Conservation (phyloP, 768 basidiomycete genomes). For the Roridomyces roridus region DNA sequence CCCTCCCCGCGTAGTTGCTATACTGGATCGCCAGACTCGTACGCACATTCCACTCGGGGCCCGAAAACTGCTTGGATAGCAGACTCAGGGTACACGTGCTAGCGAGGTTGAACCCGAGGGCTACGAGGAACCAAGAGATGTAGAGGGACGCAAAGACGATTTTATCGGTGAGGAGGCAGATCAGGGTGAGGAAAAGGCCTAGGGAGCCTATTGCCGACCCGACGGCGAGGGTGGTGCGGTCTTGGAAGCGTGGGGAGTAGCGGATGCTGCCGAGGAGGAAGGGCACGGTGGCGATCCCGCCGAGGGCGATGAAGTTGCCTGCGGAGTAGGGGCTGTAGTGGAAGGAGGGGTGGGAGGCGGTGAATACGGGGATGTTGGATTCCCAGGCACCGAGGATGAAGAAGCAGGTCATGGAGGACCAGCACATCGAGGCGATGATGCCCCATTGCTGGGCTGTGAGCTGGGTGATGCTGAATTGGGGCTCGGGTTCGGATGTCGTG, state of each 20-base stretch:
- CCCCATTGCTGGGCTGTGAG: conserved; percentile 45
- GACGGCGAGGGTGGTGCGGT: conserved; percentile 61
- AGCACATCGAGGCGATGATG: conserved; percentile 57
- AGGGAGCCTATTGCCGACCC: conserved; percentile 57
- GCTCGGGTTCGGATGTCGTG: background rate
- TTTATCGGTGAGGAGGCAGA: conserved; percentile 44
- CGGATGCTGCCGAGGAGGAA: conserved; percentile 69
- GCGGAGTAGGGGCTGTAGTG: conserved; percentile 67
- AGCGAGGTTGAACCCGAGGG: conserved; percentile 77
- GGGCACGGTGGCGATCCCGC: conserved; percentile 65
- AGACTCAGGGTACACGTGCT: conserved; percentile 71
- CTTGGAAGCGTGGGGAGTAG: conserved; percentile 63
- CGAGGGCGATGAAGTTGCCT: conserved; percentile 75
- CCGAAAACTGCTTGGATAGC: conserved; percentile 71
- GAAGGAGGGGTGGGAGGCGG: conserved; percentile 44
- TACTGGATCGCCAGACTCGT: conserved; percentile 69
- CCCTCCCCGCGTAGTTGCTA: conserved; percentile 70
- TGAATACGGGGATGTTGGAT: conserved; percentile 59
- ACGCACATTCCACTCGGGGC: conserved; percentile 56
- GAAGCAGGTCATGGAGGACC: conserved; percentile 67
- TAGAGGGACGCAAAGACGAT: conserved; percentile 55
- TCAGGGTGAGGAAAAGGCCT: conserved; percentile 59
- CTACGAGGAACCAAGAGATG: conserved; percentile 63
- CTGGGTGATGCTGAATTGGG: conserved; percentile 11
- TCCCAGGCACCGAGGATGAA: conserved; percentile 66